Percentiles rank a stretch among this genome's conserved stretches.
Evolutionary conservation across 805 yeast species (phyloP).

Genomic region (Saccharomycopsis sp.): DNA sequence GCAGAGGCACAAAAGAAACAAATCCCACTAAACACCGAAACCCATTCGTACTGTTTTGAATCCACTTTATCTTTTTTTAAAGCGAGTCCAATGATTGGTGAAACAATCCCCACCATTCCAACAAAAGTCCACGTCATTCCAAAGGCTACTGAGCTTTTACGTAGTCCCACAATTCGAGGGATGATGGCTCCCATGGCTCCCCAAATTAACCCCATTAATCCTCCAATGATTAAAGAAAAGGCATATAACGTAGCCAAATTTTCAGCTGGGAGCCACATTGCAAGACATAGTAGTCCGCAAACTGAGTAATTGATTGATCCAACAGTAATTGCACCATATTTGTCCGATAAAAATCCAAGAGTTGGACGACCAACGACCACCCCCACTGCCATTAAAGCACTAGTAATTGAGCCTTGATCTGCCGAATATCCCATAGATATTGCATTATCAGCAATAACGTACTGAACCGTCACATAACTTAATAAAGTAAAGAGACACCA

Average conservation of each 20-base stretch:
- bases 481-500: constrained; percentile 40
- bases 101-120: constrained; percentile 40
- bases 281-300: constrained; percentile 32
- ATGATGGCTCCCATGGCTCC: constrained; percentile 41
- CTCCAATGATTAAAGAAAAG: constrained; percentile 43
- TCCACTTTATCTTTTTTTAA: constrained; percentile 26
- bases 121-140: constrained; percentile 44
- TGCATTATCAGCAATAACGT: constrained; percentile 50
- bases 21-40: constrained; percentile 51
- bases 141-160: constrained; percentile 37
- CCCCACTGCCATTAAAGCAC: constrained; percentile 54
- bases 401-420: constrained; percentile 44
- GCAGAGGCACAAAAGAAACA: constrained; percentile 38
- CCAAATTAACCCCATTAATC: constrained; percentile 52
- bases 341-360: constrained; percentile 42
- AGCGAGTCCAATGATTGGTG: constrained; percentile 52
- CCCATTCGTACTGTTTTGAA: constrained; percentile 32
- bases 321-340: constrained; percentile 40
- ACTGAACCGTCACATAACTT: constrained; percentile 51
- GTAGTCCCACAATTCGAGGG: constrained; percentile 43
- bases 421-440: constrained; percentile 47
- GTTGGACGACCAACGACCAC: constrained; percentile 45
- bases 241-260: constrained; percentile 45
- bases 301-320: constrained; percentile 29
- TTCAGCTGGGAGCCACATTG: constrained; percentile 50